Evolutionary conservation across 148 eudicot species (phyloP).

Genomic region (Camellia lanceoleosa): DNA sequence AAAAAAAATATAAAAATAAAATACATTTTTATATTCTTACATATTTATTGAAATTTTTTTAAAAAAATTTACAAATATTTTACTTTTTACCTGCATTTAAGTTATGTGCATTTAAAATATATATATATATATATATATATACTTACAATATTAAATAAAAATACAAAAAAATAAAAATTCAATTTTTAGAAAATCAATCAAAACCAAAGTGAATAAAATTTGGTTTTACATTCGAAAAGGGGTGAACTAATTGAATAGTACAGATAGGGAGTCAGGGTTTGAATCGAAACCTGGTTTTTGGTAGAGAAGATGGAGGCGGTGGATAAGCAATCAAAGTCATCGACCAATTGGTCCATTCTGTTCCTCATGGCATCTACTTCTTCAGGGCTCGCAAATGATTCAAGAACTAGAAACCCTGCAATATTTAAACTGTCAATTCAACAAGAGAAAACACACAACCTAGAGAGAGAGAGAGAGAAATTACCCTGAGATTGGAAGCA

Average conservation of each 20-base stretch:
- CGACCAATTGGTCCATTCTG: constrained; percentile 64
- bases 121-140: too few relatives aligned
- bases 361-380: constrained; percentile 59
- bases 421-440: neutral
- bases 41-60: too few relatives aligned
- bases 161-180: too few relatives aligned
- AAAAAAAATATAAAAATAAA: too few relatives aligned
- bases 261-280: neutral
- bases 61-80: too few relatives aligned
- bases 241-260: neutral
- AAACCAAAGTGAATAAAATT: too few relatives aligned
- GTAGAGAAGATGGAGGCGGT: constrained; percentile 73
- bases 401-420: constrained; percentile 72
- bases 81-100: too few relatives aligned
- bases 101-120: too few relatives aligned
- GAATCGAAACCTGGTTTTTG: constrained; percentile 57
- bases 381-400: constrained; percentile 60
- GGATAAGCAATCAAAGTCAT: constrained; percentile 57
- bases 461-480: neutral
- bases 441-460: neutral
- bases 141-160: too few relatives aligned
- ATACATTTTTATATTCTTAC: too few relatives aligned
- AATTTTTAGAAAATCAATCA: too few relatives aligned
- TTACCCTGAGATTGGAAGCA: constrained; percentile 64
- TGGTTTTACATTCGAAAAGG: too few relatives aligned